Evolutionary conservation across 2,329 filamentous ascomycete genomes (phyloP).

Genomic region (Orbilia javanica): DNA sequence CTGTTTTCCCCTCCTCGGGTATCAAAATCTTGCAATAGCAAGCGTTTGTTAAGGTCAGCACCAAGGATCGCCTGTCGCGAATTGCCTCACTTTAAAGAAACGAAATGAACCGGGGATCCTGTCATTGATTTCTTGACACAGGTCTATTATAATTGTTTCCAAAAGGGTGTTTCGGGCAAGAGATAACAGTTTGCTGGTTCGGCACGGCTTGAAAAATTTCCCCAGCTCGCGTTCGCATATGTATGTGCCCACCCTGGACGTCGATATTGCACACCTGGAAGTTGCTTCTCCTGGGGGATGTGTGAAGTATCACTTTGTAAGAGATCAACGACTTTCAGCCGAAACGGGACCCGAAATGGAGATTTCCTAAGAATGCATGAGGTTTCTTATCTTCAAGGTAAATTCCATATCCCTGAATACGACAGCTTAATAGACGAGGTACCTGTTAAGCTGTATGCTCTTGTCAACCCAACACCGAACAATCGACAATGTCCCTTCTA

Average conservation of each 20-base stretch:
- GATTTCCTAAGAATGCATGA: constrained; percentile 37
- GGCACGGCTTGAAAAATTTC: constrained; percentile 22
- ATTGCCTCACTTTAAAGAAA: constrained; percentile 50
- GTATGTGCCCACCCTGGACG: background rate
- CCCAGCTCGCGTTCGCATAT: background rate
- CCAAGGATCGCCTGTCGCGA: constrained; percentile 44
- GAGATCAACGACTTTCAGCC: constrained; percentile 40
- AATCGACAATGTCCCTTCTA: background rate
- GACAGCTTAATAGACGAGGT: background rate
- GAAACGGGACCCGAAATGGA: constrained; percentile 48
- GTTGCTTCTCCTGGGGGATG: constrained; percentile 26
- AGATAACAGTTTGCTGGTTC: constrained; percentile 26
- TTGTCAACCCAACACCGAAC: constrained; percentile 5
- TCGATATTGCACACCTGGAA: constrained; percentile 20
- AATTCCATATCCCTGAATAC: constrained; percentile 31
- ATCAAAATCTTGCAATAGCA: constrained; percentile 44
- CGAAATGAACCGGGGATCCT: constrained; percentile 44
- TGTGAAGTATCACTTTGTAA: constrained; percentile 6
- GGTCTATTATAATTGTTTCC: constrained; percentile 18
- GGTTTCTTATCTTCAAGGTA: constrained; percentile 31
- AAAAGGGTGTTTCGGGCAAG: constrained; percentile 2
- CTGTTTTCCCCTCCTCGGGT: constrained; percentile 38
- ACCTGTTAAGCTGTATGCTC: background rate
- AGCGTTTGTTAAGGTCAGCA: constrained; percentile 35
- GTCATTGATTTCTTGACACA: constrained; percentile 36